These are phyloP conservation scores for Penicillium chermesinum DNA, from an alignment of 495 filamentous ascomycete species.

Conservation along the genomic window DNA sequence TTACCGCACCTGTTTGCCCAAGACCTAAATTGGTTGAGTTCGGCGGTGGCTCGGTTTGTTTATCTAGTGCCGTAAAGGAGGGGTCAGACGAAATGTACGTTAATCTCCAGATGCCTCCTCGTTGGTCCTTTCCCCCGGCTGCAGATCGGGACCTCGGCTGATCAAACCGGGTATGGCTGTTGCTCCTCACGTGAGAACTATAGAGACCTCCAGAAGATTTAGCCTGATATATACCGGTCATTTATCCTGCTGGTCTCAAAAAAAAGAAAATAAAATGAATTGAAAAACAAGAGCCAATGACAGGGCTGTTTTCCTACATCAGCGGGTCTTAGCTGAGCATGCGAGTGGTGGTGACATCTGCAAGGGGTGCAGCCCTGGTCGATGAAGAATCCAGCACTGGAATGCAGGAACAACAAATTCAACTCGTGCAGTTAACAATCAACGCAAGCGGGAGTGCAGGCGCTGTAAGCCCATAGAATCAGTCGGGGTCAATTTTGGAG, in stretches of 20 bases:
- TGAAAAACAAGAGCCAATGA: no score
- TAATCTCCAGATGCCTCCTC: not conserved
- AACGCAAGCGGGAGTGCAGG: not conserved
- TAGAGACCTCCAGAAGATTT: no score
- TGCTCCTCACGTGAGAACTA: constrained; percentile 1
- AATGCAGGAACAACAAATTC: constrained; percentile 15
- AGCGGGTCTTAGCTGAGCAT: constrained; percentile 16
- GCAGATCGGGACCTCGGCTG: constrained; percentile 10
- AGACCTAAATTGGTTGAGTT: not conserved
- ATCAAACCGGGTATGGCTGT: constrained; percentile 5
- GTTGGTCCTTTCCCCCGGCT: constrained; percentile 1
- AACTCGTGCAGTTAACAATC: not conserved
- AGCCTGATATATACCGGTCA: no score
- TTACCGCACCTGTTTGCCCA: not conserved
- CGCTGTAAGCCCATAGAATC: no score
- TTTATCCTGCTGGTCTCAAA: no score
- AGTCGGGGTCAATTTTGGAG: no score
- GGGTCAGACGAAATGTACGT: not conserved
- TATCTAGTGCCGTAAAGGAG: no score
- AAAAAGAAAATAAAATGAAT: no score
- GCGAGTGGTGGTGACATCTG: constrained; percentile 15
- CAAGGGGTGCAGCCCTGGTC: constrained; percentile 13
- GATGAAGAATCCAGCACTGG: constrained; percentile 17
- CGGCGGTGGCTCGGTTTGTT: no score
- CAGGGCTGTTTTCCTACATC: not conserved